Evolutionary conservation across 2,329 filamentous ascomycete genomes (phyloP).

Genomic region (Sporothrix sp.): DNA sequence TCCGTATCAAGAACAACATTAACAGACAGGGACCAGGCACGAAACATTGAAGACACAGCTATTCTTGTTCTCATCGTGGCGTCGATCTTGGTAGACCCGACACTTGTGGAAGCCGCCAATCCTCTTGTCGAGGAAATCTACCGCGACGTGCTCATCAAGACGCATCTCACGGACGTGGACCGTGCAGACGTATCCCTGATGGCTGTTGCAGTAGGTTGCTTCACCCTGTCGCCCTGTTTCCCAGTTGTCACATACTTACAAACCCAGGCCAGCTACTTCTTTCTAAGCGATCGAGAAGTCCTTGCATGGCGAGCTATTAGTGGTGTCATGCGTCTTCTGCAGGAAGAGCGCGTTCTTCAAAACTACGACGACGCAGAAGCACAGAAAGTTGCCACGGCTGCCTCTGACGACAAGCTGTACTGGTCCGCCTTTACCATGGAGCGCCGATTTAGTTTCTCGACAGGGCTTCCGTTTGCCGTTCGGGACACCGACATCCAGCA

Average conservation of each 20-base stretch:
- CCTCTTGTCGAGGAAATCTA: not conserved
- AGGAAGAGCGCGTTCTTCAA: not conserved
- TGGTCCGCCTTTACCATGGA: constrained; percentile 5
- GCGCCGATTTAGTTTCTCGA: constrained; percentile 1
- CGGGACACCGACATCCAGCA: constrained; percentile 4
- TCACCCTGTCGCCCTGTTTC: too few species aligned
- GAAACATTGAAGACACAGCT: not conserved
- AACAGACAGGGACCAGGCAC: not conserved
- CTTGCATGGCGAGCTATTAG: constrained; percentile 3
- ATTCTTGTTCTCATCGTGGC: not conserved
- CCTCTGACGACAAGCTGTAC: not conserved
- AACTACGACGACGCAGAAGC: not conserved
- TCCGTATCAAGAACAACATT: too few species aligned
- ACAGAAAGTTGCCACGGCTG: not conserved
- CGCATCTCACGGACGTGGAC: not conserved
- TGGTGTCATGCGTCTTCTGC: constrained; percentile 1
- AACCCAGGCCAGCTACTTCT: not conserved
- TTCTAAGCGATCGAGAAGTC: not conserved
- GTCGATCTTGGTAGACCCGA: not conserved
- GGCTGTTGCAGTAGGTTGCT: not conserved
- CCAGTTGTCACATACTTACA: too few species aligned
- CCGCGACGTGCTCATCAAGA: not conserved
- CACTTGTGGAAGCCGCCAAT: not conserved
- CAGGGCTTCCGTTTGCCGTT: not conserved
- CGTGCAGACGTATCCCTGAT: not conserved